Base-by-base conservation (phyloP, 2,329 filamentous ascomycete species). In the Fusarium oligoseptatum region DNA sequence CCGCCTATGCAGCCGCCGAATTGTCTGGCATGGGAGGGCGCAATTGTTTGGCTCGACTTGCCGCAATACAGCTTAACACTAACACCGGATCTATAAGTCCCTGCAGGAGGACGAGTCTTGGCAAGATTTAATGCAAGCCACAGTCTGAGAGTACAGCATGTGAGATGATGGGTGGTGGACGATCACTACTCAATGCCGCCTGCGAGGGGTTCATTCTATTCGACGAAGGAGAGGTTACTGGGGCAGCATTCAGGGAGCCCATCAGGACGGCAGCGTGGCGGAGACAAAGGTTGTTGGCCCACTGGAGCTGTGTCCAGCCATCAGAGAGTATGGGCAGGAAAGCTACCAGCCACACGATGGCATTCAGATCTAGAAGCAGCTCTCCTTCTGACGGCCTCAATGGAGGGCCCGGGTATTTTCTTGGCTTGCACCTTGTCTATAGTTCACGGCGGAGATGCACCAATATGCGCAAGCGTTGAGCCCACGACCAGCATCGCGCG, bases 181-280 rank as follows among this genome's bases (percentile, higher is more conserved):
- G n/a, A 32, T 32, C 17, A 55, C 27, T 27, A 17, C 27, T 14
- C 56, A 27, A 60, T 27, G 22, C 70, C 70, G n/a, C 61, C 52
- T 3, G 43, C 32, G 4, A 32, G 24, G 0, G 20, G 61, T 0
- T 3, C 2, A 3, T 2, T 45, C 4, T 56, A 12, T 4, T 17
- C 66, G 4, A 11, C 37, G 0, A 2, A 4, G 41, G 34, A 0
- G 64, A 37, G 0, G 32, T 17, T 7, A 20, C 14, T 7, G 52
- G 36, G 4, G 36, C 65, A 29, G 45, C 34, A 15, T 63, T 60
- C 2, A 60, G 36, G 6, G 65, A 64, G 20, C 60, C 58, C 4
- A 64, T 45, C 0, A 68, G n/a, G 7, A 63, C 32, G 0, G 32
- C 24, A 17, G 64, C 27, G 1, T 67, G 63, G 43, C 8, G 10